A percentile compares a stretch with the other conserved stretches of the same genome.
Conservation (phyloP, 768 basidiomycete genomes). For the Suillus ampliporus region DNA sequence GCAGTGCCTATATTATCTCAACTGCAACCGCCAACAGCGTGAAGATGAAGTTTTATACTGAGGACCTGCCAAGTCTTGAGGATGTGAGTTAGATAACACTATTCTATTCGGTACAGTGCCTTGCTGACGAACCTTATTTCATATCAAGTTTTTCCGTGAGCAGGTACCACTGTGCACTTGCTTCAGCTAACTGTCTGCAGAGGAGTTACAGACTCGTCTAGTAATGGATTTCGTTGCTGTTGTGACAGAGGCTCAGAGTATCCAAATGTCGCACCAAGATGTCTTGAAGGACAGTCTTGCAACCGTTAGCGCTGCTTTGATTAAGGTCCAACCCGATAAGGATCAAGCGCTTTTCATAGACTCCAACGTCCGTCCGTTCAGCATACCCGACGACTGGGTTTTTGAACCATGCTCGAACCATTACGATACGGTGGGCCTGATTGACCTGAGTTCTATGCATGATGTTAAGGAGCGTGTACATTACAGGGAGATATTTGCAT, state of each 20-base stretch:
- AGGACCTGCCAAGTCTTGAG: slow-evolving; percentile 71
- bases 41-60: slow-evolving; percentile 74
- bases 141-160: slow-evolving; percentile 70
- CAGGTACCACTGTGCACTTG: not conserved
- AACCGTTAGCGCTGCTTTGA: slow-evolving; percentile 53
- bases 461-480: slow-evolving; percentile 6
- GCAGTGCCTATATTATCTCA: slow-evolving; percentile 61
- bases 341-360: slow-evolving; percentile 79
- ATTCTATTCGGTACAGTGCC: slow-evolving; percentile 14
- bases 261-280: slow-evolving; percentile 66
- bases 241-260: slow-evolving; percentile 60
- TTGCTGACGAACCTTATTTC: slow-evolving; percentile 14
- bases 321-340: slow-evolving; percentile 55
- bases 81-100: slow-evolving; percentile 56
- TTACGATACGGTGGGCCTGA: slow-evolving; percentile 71
- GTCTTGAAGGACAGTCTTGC: slow-evolving; percentile 55
- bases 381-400: slow-evolving; percentile 64
- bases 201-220: slow-evolving; percentile 71
- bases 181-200: slow-evolving; percentile 39
- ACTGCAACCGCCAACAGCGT: slow-evolving; percentile 70
- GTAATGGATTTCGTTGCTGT: slow-evolving; percentile 59
- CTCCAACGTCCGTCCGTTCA: slow-evolving; percentile 71
- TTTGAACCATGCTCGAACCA: slow-evolving; percentile 78
- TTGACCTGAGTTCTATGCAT: not conserved
- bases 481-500: slow-evolving; percentile 54